phyloP scores from a whole-genome alignment of 2,329 filamentous ascomycete genomes.

The Diplodia scrobiculata region DNA sequence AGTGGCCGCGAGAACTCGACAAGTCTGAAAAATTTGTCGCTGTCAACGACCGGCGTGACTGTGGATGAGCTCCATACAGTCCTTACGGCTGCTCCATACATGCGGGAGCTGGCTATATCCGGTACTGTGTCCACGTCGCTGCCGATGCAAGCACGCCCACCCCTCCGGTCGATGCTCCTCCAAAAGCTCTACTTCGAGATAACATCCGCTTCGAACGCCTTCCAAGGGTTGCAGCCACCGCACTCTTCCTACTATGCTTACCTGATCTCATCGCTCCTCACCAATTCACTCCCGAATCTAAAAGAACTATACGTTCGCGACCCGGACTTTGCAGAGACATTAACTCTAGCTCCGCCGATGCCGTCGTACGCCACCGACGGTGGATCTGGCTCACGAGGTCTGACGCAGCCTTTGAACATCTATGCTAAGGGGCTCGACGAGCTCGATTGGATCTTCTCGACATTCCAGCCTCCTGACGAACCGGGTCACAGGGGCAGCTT shows the following conservation, averaged over 20 bases:
- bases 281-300: constrained; percentile 72
- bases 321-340: constrained; percentile 75
- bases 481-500: constrained; percentile 45
- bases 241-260: constrained; percentile 76
- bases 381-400: constrained; percentile 29
- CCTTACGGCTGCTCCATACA: constrained; percentile 58
- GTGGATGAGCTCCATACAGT: constrained; percentile 63
- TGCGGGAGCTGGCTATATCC: constrained; percentile 62
- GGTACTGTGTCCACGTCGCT: constrained; percentile 61
- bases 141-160: constrained; percentile 60
- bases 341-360: constrained; percentile 70
- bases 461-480: constrained; percentile 57
- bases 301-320: constrained; percentile 83
- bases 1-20: constrained; percentile 57
- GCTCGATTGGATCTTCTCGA: constrained; percentile 68
- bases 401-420: constrained; percentile 59
- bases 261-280: constrained; percentile 77
- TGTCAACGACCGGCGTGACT: constrained; percentile 70
- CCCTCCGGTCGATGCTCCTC: constrained; percentile 69
- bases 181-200: constrained; percentile 81
- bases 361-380: constrained; percentile 53
- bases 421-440: constrained; percentile 69
- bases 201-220: constrained; percentile 61
- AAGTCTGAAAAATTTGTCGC: constrained; percentile 62
- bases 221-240: constrained; percentile 58